Conservation (phyloP, 2,329 filamentous ascomycete species). For the Fusarium gaditjirri region DNA sequence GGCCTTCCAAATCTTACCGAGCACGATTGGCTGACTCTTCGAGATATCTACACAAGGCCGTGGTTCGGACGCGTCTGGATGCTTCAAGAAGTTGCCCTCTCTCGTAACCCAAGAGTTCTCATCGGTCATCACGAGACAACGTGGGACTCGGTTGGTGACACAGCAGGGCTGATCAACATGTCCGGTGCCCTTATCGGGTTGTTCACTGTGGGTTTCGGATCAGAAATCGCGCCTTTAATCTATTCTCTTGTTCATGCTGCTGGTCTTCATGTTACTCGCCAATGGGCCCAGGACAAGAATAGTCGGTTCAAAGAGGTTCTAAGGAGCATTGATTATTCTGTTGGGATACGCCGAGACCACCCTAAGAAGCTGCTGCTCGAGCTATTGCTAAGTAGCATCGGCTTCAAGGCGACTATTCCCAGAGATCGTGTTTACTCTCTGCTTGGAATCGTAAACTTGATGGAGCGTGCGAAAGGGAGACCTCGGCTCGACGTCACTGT, state of each 20-base stretch:
- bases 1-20: slow-evolving; percentile 30
- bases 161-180: background rate
- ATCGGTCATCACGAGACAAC: background rate
- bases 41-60: slow-evolving; percentile 29
- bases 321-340: background rate
- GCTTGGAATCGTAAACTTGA: slow-evolving; percentile 39
- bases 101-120: background rate
- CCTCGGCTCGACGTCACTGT: slow-evolving; percentile 21
- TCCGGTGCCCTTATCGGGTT: background rate
- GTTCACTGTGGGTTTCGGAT: background rate
- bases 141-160: background rate
- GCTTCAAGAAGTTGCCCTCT: background rate
- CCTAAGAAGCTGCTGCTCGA: background rate
- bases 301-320: background rate
- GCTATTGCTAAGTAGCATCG: slow-evolving; percentile 31
- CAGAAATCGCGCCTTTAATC: background rate
- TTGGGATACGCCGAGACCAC: background rate
- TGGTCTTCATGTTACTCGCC: background rate
- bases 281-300: background rate
- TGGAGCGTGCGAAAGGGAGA: slow-evolving; percentile 17
- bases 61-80: slow-evolving; percentile 47
- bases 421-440: slow-evolving; percentile 42
- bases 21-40: slow-evolving; percentile 27
- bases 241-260: background rate
- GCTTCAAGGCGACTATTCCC: slow-evolving; percentile 32